These are phyloP conservation scores for Suillus tomentosus DNA, from an alignment of 768 basidiomycete genomes.

Conservation along the genomic window DNA sequence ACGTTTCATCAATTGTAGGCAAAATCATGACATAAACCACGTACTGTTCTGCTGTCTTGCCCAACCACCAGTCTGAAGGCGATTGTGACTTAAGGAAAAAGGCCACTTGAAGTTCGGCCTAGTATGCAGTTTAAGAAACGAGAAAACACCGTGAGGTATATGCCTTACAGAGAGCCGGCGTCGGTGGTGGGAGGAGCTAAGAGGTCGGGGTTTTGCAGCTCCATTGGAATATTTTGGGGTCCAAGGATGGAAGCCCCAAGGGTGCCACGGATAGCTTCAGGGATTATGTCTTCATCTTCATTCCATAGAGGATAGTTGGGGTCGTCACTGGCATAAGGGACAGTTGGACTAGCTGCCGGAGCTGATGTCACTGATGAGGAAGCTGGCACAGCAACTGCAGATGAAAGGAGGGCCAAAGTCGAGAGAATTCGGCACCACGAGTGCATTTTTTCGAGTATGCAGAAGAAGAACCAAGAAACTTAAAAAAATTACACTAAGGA, in stretches of 20 bases:
- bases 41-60: constrained; percentile 61
- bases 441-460: constrained; percentile 25
- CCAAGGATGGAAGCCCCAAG: constrained; percentile 54
- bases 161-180: constrained; percentile 46
- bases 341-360: constrained; percentile 42
- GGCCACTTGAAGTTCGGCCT: constrained; percentile 63
- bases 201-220: constrained; percentile 56
- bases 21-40: constrained; percentile 14
- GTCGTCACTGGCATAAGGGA: constrained; percentile 44
- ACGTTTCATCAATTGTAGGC: constrained; percentile 23
- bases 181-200: constrained; percentile 68
- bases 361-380: constrained; percentile 30
- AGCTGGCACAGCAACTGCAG: constrained; percentile 20
- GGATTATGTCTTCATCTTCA: constrained; percentile 27
- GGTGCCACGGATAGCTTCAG: constrained; percentile 46
- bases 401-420: constrained; percentile 22
- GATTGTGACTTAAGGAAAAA: constrained; percentile 60
- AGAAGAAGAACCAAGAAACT: constrained; percentile 10
- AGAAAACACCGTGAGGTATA: neutral
- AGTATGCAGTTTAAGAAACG: constrained; percentile 2
- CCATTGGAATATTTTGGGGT: constrained; percentile 57
- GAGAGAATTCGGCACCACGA: constrained; percentile 32
- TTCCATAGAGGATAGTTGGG: constrained; percentile 50
- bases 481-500: constrained; percentile 26
- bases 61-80: constrained; percentile 66